A percentile compares a stretch with the other conserved stretches of the same genome.
phyloP scores from a whole-genome alignment of 2,329 filamentous ascomycete genomes.

The Fusarium miscanthi region DNA sequence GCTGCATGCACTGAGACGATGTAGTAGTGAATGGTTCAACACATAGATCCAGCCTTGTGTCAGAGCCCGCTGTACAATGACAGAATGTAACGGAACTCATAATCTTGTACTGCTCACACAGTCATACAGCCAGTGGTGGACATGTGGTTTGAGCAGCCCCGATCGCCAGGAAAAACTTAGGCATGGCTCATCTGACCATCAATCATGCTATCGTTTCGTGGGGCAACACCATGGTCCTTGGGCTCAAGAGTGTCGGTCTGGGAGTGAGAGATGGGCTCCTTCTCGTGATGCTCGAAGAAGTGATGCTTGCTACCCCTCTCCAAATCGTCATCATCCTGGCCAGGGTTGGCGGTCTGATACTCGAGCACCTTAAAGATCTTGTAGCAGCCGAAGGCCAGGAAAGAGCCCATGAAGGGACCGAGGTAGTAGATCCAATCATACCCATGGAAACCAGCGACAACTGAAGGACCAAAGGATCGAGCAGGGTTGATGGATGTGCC shows the following conservation, averaged over 20 bases:
- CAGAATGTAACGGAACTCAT: slow-evolving; percentile 7
- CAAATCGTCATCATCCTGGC: slow-evolving; percentile 56
- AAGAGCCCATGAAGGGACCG: slow-evolving; percentile 61
- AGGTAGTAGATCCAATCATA: slow-evolving; percentile 69
- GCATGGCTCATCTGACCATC: slow-evolving; percentile 31
- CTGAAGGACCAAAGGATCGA: slow-evolving; percentile 61
- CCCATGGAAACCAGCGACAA: slow-evolving; percentile 55
- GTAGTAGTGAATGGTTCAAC: slow-evolving; percentile 9
- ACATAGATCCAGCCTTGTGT: slow-evolving; percentile 23
- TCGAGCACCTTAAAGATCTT: slow-evolving; percentile 62
- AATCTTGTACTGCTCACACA: slow-evolving; percentile 7
- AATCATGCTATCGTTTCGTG: slow-evolving; percentile 40
- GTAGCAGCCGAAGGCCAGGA: slow-evolving; percentile 63
- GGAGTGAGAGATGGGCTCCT: slow-evolving; percentile 16
- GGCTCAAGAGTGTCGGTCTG: slow-evolving; percentile 35
- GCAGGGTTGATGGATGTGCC: slow-evolving; percentile 63
- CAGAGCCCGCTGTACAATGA: slow-evolving; percentile 9
- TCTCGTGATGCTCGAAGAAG: slow-evolving; percentile 7
- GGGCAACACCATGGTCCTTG: slow-evolving; percentile 18
- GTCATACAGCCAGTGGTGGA: slow-evolving; percentile 8
- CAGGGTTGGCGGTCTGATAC: slow-evolving; percentile 62
- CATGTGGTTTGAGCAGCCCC: slow-evolving; percentile 3
- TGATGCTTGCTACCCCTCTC: slow-evolving; percentile 34
- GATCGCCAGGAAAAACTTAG: neutral
- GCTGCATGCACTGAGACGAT: slow-evolving; percentile 32